Conservation (phyloP, 805 yeast species). For the Ogataea paradorogensis region DNA sequence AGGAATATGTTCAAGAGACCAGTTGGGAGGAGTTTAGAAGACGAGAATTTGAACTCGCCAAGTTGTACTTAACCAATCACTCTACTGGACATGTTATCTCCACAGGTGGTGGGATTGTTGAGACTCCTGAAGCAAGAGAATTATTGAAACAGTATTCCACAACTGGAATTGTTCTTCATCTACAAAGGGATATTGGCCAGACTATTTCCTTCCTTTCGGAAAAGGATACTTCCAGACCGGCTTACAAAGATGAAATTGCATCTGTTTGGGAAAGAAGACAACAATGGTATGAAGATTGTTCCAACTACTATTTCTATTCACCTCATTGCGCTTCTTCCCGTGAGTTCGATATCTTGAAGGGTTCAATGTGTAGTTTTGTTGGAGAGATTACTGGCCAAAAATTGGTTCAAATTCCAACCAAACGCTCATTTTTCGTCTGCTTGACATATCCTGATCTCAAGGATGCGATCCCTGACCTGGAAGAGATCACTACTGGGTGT, state of each 20-base stretch:
- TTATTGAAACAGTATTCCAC: conserved; percentile 52
- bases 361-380: conserved; percentile 57
- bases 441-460: conserved; percentile 64
- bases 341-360: conserved; percentile 56
- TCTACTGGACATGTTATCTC: conserved; percentile 65
- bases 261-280: conserved; percentile 85
- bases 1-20: conserved; percentile 53
- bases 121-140: conserved; percentile 63
- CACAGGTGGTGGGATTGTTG: conserved; percentile 97
- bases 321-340: conserved; percentile 58
- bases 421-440: conserved; percentile 67
- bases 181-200: conserved; percentile 83
- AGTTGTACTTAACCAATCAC: conserved; percentile 42
- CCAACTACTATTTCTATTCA: conserved; percentile 74
- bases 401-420: conserved; percentile 37
- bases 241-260: conserved; percentile 73
- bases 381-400: conserved; percentile 57
- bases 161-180: conserved; percentile 77
- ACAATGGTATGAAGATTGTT: conserved; percentile 72
- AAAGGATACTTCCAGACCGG: conserved; percentile 82
- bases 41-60: conserved; percentile 57
- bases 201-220: conserved; percentile 69
- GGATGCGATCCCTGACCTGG: conserved; percentile 42
- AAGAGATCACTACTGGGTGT: conserved; percentile 61
- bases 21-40: conserved; percentile 91